These are phyloP conservation scores for Aphanomyces cochlioides DNA, from an alignment of 352 stramenopile genomes.

Conservation along the genomic window DNA sequence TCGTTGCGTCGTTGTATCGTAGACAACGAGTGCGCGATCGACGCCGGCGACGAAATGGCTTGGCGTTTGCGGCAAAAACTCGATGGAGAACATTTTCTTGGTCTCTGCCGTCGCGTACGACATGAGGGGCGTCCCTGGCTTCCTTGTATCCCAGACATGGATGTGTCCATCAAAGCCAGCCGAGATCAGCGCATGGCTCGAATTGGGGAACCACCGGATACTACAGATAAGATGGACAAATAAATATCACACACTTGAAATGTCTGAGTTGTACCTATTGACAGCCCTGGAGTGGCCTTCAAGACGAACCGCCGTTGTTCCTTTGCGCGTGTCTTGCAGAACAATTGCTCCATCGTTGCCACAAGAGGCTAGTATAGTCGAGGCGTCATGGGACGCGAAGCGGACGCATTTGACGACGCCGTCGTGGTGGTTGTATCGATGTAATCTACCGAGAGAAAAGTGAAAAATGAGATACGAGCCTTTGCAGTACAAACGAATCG, in stretches of 20 bases:
- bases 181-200: neutral
- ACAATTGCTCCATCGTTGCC: neutral
- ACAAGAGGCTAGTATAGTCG: neutral
- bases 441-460: neutral
- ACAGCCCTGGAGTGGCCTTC: neutral
- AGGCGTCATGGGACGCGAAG: neutral
- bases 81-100: conserved; percentile 8
- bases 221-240: neutral
- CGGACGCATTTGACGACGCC: conserved; percentile 15
- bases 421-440: neutral
- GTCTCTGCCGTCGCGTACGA: neutral
- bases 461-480: neutral
- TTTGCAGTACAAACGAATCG: conserved; percentile 3
- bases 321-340: neutral
- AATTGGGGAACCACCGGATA: neutral
- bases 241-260: neutral
- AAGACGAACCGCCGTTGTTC: neutral
- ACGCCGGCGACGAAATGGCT: neutral
- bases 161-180: conserved; percentile 7
- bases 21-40: neutral
- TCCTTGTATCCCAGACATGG: neutral
- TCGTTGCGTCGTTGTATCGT: neutral
- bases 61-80: neutral
- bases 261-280: conserved; percentile 2
- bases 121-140: neutral